Evolutionary conservation across 495 filamentous ascomycete species (phyloP).

Genomic region (Oidiodendron maius): DNA sequence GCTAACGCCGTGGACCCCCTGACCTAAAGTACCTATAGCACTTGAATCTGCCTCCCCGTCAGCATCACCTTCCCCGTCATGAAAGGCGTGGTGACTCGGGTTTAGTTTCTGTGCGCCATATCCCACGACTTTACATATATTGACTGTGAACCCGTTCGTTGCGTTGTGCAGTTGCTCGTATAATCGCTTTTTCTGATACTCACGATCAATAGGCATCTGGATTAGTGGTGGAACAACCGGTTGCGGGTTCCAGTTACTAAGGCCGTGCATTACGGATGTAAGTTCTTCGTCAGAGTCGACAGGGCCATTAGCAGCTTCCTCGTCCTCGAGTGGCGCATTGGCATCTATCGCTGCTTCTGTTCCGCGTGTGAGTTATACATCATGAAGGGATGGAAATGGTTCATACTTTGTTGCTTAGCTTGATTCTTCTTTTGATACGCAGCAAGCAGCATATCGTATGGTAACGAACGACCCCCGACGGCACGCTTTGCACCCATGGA

Average conservation of each 20-base stretch:
- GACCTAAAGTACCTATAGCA: background rate
- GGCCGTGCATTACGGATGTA: slow-evolving; percentile 77
- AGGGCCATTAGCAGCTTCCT: slow-evolving; percentile 62
- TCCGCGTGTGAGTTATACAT: slow-evolving; percentile 20
- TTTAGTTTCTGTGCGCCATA: slow-evolving; percentile 36
- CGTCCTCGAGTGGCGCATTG: slow-evolving; percentile 85
- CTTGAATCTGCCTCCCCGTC: slow-evolving; percentile 5
- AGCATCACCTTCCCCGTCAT: slow-evolving; percentile 10
- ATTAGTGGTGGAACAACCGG: slow-evolving; percentile 62
- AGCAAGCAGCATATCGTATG: slow-evolving; percentile 89
- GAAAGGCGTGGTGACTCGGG: slow-evolving; percentile 30
- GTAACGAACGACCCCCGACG: slow-evolving; percentile 82
- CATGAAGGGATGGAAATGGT: background rate
- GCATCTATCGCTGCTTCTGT: slow-evolving; percentile 88
- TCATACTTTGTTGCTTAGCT: slow-evolving; percentile 86
- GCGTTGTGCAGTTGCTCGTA: slow-evolving; percentile 84
- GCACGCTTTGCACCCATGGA: slow-evolving; percentile 93
- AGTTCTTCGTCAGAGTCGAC: slow-evolving; percentile 94
- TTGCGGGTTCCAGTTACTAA: slow-evolving; percentile 67
- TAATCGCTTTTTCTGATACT: slow-evolving; percentile 79
- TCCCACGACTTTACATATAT: slow-evolving; percentile 39
- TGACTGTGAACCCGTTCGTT: slow-evolving; percentile 47
- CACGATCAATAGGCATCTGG: slow-evolving; percentile 61
- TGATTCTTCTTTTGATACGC: slow-evolving; percentile 99
- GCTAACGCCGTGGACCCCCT: slow-evolving; percentile 9